These are phyloP conservation scores for Strigomonas culicis DNA, from an alignment of 208 protist species.

Conservation along the genomic window DNA sequence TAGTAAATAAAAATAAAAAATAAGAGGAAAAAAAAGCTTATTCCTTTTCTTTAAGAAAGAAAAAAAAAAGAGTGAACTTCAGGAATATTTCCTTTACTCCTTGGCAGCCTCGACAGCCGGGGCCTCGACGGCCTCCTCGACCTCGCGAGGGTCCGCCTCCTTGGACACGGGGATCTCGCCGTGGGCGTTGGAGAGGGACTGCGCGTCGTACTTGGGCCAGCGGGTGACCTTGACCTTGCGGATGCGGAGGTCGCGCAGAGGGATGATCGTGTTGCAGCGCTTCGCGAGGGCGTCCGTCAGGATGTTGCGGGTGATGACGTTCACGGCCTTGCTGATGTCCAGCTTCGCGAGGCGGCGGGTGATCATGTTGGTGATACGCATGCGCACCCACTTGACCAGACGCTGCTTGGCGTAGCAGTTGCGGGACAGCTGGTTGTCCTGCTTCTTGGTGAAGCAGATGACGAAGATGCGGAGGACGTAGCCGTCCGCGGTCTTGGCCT, in stretches of 20 bases:
- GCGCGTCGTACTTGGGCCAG: constrained; percentile 95
- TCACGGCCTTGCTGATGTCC: constrained; percentile 94
- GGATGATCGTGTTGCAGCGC: constrained; percentile 94
- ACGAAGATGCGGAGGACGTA: constrained; percentile 97
- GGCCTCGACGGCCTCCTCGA: constrained; percentile 71
- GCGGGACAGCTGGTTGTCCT: constrained; percentile 91
- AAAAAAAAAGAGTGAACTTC: constrained; percentile 9
- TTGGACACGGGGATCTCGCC: constrained; percentile 75
- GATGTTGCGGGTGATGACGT: constrained; percentile 93
- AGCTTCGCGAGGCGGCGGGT: constrained; percentile 70
- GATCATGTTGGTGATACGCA: constrained; percentile 97
- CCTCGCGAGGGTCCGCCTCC: constrained; percentile 69
- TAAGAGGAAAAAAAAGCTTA: neutral
- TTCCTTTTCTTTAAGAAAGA: neutral
- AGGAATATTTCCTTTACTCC: neutral
- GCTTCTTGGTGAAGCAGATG: constrained; percentile 98
- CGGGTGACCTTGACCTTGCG: constrained; percentile 98
- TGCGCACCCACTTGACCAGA: constrained; percentile 93
- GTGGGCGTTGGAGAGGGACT: constrained; percentile 92
- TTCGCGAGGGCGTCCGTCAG: constrained; percentile 96
- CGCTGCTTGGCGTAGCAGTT: constrained; percentile 98
- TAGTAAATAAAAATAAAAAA: neutral
- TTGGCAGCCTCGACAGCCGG: constrained; percentile 12
- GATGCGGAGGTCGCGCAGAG: constrained; percentile 97
- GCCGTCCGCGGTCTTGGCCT: constrained; percentile 97